These are phyloP conservation scores for Pseudisothecium myosuroides DNA, from an alignment of 225 moss, liverwort and hornwort species.

Conservation along the genomic window DNA sequence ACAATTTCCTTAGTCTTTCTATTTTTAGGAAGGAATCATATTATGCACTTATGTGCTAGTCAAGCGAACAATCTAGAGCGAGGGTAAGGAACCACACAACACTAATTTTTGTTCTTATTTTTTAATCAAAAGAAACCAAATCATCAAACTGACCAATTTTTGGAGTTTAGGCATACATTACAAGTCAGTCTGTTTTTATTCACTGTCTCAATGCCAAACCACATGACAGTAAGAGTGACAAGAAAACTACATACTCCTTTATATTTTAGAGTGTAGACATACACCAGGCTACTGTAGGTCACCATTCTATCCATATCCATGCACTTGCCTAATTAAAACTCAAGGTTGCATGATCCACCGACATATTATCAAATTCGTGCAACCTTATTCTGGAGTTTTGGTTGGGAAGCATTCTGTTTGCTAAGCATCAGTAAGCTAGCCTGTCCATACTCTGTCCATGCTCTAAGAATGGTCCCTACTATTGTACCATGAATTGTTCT, in stretches of 20 bases:
- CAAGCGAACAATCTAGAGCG: not conserved
- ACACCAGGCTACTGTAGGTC: not conserved
- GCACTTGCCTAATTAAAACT: not conserved
- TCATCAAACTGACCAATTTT: not conserved
- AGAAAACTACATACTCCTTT: too few species aligned
- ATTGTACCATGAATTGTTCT: too few species aligned
- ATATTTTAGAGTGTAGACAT: not conserved
- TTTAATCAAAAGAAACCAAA: rapidly evolving
- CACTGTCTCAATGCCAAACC: not conserved
- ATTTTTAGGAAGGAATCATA: not conserved
- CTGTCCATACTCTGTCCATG: too few species aligned
- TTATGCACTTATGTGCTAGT: not conserved
- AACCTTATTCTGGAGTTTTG: not conserved
- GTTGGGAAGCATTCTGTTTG: not conserved
- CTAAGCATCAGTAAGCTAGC: not conserved
- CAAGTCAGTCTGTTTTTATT: not conserved
- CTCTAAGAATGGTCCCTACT: too few species aligned
- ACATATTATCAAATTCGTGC: not conserved
- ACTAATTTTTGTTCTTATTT: not conserved
- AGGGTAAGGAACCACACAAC: not conserved
- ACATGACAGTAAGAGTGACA: not conserved
- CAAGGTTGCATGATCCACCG: not conserved
- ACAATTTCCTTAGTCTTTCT: not conserved
- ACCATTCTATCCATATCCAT: not conserved
- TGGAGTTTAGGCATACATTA: not conserved